Base-by-base conservation (phyloP, 2,329 filamentous ascomycete species). In the Fusarium palustre region DNA sequence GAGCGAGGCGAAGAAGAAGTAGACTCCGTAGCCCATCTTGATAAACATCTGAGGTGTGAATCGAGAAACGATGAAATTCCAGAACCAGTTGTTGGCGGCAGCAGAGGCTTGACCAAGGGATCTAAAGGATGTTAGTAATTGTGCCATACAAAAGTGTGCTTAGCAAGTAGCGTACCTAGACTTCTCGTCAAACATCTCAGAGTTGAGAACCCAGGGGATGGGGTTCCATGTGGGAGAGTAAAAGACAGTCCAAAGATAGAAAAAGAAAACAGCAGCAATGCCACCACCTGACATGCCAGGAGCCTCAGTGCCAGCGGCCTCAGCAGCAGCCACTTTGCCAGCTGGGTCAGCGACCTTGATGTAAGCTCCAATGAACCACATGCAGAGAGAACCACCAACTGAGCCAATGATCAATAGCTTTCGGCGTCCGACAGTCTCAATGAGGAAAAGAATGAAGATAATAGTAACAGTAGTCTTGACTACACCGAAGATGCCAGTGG, bases 401-500 rank as follows among this genome's bases (percentile, higher is more conserved):
- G 79, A 88, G 64, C 91, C 91, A 64, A 87, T 81, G 74, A 93
- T 84, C 45, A 93, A 83, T 10, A 93, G 82, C 36, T 86, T 87
- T 52, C 82, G 82, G 11, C 83, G 82, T 22, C 83, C 83, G 47
- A 82, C 63, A 46, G 84, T 85, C 75, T 93, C 91, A 62, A 92
- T 89, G 43, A 92, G 83, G 76, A 86, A 88, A 56, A 92, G 80
- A 11, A 92, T 83, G 86, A 90, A 93, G 66, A 92, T 66, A 18
- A 92, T 77, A 0, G 91, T 92, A 25, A 91, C 79, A 0, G 85
- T 79, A 0, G 90, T 92, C 82, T 93, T 93, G 74, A 93, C 90
- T 1, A 93, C 88, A 48, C 91, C 92, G 69, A 92, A 94, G 65
- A 94, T 88, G 36, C 91, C 91, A 0, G 91, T 93, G 0, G 91